Evolutionary conservation across 2,329 filamentous ascomycete species (phyloP), one percentile per base, ranked within the genome.

Genomic region (Trichoderma sp.): DNA sequence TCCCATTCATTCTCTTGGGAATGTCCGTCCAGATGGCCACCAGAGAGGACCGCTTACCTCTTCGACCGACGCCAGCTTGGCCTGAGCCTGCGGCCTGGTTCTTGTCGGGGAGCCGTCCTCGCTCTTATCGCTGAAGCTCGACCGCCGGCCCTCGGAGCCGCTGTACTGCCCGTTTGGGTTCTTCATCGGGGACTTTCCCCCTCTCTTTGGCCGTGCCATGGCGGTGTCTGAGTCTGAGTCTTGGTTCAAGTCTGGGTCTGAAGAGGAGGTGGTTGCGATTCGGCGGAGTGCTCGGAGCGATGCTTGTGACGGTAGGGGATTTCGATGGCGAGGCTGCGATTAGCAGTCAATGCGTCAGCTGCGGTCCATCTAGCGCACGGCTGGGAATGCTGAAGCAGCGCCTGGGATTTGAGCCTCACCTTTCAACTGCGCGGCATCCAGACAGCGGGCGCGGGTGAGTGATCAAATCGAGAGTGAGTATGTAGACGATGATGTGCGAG

Each of bases 81-180:
- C 68, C 60, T 74, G 70, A 10, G 68, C 60, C 65, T 73, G 72
- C 15, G 71, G 55, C 62, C 69, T 73, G 63, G 69, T 68, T 64
- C 72, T 71, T 50, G 73, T 72, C 28, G 76, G 73, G 14, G 76
- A 77, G 21, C 77, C 77, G 67, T 78, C 78, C 72, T 90, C 88
- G 74, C 87, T 90, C 72, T 82, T 82, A 69, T 91, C 89, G 70
- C 89, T 90, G 77, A 91, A 87, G 81, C 88, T 91, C 65, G 85
- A 84, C 71, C 89, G 87, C 70, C 87, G 83, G 58, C 86, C 83
- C 14, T 90, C 82, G 67, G 74, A 70, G 66, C 73, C 73, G 65
- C 72, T 73, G 67, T 69, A 70, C 61, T 78, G 75, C 65, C 66
- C 80, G 68, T 85, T 83, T 69, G 76, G 73, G 71, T 79, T 80